phyloP scores from a whole-genome alignment of 1,284 basidiomycete genomes.

The Ceratobasidium sp. region DNA sequence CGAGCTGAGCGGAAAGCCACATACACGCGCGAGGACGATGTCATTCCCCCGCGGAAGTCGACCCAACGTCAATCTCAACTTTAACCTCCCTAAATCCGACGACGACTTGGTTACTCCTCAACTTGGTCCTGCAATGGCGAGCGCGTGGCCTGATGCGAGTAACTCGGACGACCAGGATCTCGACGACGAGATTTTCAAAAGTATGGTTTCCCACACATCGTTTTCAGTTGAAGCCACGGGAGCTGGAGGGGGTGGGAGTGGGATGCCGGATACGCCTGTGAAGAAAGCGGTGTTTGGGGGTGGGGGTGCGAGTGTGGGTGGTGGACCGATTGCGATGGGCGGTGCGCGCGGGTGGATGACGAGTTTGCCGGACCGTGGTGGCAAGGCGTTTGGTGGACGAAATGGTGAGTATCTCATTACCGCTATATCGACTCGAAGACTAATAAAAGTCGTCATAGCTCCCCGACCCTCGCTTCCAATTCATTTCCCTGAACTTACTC shows the following conservation, averaged over 20 bases:
- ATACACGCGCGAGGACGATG: slow-evolving; percentile 19
- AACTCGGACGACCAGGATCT: slow-evolving; percentile 56
- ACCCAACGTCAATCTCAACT: neutral
- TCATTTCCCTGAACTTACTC: slow-evolving; percentile 30
- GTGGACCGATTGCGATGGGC: slow-evolving; percentile 26
- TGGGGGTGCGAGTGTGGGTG: neutral
- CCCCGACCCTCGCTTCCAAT: slow-evolving; percentile 29
- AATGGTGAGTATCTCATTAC: slow-evolving; percentile 53
- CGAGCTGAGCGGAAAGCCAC: neutral
- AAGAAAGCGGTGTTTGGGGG: slow-evolving; percentile 56
- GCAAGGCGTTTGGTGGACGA: slow-evolving; percentile 21
- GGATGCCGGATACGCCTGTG: slow-evolving; percentile 76
- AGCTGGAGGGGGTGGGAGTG: slow-evolving; percentile 58
- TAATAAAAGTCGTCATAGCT: neutral
- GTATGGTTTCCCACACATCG: slow-evolving; percentile 57
- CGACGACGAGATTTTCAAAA: slow-evolving; percentile 73
- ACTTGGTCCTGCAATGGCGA: slow-evolving; percentile 58
- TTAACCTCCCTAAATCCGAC: slow-evolving; percentile 42
- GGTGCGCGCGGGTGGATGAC: slow-evolving; percentile 30
- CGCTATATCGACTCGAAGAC: too few species aligned
- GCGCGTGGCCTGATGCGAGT: slow-evolving; percentile 68
- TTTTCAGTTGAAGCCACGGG: slow-evolving; percentile 56
- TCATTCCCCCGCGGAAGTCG: slow-evolving; percentile 17
- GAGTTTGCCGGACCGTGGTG: slow-evolving; percentile 28
- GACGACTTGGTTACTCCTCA: slow-evolving; percentile 73